Conservation (phyloP, 805 yeast genomes). For the Helenozyma baotianmanensis region DNA sequence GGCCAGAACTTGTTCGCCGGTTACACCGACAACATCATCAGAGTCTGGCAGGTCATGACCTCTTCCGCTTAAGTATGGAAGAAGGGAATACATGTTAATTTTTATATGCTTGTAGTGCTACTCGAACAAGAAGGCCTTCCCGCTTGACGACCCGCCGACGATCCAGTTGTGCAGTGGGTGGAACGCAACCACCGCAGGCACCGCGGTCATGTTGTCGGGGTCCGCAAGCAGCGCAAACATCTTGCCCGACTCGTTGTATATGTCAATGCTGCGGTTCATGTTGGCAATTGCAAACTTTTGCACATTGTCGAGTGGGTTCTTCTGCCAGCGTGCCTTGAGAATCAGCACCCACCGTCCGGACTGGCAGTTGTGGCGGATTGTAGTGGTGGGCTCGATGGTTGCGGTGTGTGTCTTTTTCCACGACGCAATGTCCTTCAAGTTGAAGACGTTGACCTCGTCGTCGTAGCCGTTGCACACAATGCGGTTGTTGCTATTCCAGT, state of each 20-base stretch:
- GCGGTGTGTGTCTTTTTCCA: too few species aligned
- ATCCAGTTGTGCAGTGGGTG: slow-evolving; percentile 89
- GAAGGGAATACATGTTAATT: not conserved
- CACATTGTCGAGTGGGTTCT: slow-evolving; percentile 59
- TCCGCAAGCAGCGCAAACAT: slow-evolving; percentile 72
- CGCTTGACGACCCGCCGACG: slow-evolving; percentile 92
- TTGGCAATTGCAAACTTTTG: slow-evolving; percentile 90
- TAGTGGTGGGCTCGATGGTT: slow-evolving; percentile 55
- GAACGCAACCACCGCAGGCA: slow-evolving; percentile 83
- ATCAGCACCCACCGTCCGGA: slow-evolving; percentile 97
- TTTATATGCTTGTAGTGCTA: slow-evolving; percentile 13
- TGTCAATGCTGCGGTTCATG: slow-evolving; percentile 84
- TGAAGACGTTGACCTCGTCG: slow-evolving; percentile 10
- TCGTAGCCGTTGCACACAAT: slow-evolving; percentile 91
- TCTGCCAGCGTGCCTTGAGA: slow-evolving; percentile 84
- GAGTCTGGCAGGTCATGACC: slow-evolving; percentile 99
- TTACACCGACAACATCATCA: slow-evolving; percentile 98
- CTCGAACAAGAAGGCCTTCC: slow-evolving; percentile 68
- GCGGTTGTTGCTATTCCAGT: slow-evolving; percentile 66
- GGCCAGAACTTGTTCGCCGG: slow-evolving; percentile 99
- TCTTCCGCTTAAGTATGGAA: slow-evolving; percentile 48
- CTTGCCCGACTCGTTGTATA: slow-evolving; percentile 71
- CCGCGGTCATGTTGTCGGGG: slow-evolving; percentile 63
- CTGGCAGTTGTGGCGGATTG: slow-evolving; percentile 86
- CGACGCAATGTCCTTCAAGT: slow-evolving; percentile 1